Percentiles rank a stretch among this genome's conserved stretches.
Conservation (phyloP, 148 eudicot species). For the Tetragonia tetragonoides region DNA sequence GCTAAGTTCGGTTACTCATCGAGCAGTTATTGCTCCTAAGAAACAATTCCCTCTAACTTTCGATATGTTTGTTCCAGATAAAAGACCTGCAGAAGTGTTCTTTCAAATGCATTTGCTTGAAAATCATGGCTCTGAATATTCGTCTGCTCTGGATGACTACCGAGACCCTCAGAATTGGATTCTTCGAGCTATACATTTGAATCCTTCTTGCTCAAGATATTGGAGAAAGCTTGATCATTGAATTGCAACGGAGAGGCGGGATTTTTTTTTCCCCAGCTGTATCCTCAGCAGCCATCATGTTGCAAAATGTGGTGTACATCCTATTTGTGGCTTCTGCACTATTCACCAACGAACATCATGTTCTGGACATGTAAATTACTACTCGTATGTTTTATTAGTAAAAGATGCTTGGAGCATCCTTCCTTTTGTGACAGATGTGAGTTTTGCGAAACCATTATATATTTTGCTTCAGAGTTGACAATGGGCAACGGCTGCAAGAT, state of each 20-base stretch:
- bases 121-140: slow-evolving; percentile 29
- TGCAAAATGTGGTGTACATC: neutral
- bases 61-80: slow-evolving; percentile 37
- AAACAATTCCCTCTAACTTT: neutral
- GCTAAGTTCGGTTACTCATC: too few species aligned
- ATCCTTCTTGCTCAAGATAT: slow-evolving; percentile 81
- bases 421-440: too few species aligned
- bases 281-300: neutral
- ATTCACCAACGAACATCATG: too few species aligned
- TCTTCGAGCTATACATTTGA: slow-evolving; percentile 74
- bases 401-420: too few species aligned
- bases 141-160: slow-evolving; percentile 29
- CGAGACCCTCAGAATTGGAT: slow-evolving; percentile 52
- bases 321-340: too few species aligned
- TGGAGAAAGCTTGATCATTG: slow-evolving; percentile 53
- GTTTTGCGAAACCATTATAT: too few species aligned
- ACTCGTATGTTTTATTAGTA: too few species aligned
- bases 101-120: slow-evolving; percentile 89
- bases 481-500: too few species aligned
- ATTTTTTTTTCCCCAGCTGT: too few species aligned
- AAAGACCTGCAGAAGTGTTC: slow-evolving; percentile 68
- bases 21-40: neutral
- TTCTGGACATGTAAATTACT: too few species aligned
- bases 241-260: neutral
- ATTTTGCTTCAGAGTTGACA: too few species aligned